These are phyloP conservation scores for Metschnikowia gruessii DNA, from an alignment of 805 yeast species.

Conservation along the genomic window DNA sequence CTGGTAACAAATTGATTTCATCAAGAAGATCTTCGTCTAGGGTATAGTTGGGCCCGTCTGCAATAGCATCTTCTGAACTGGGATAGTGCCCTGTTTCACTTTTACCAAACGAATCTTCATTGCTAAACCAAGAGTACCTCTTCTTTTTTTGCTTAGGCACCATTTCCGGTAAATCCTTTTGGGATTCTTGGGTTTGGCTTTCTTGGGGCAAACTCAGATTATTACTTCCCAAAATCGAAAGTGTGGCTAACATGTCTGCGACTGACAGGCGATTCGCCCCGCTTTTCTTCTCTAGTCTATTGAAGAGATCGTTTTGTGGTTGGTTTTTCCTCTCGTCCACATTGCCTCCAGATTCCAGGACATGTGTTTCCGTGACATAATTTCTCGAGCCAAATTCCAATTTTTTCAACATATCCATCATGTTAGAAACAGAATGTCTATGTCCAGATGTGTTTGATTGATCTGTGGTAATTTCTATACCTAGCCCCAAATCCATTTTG, in stretches of 20 bases:
- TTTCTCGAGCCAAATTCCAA: constrained; percentile 1
- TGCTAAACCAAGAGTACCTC: constrained; percentile 31
- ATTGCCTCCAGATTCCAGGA: neutral
- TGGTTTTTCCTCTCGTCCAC: neutral
- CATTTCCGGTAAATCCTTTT: neutral
- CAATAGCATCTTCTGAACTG: constrained; percentile 1
- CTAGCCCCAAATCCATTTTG: constrained; percentile 4
- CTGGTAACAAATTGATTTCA: constrained; percentile 36
- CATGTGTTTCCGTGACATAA: neutral
- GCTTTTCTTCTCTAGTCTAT: neutral
- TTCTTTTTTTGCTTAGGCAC: neutral
- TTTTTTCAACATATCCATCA: constrained; percentile 9
- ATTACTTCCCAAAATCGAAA: constrained; percentile 21
- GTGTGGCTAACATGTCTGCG: constrained; percentile 29
- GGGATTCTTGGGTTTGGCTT: neutral
- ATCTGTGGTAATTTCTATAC: constrained; percentile 1
- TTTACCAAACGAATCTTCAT: constrained; percentile 25
- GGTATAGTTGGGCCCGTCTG: constrained; percentile 1
- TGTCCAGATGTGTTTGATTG: neutral
- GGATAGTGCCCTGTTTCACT: neutral
- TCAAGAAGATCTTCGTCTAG: constrained; percentile 33
- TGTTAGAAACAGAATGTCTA: constrained; percentile 2
- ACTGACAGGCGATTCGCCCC: constrained; percentile 22
- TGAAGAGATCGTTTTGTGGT: neutral
- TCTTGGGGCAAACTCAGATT: neutral